Percentiles rank a stretch among this genome's conserved stretches.
Evolutionary conservation across 768 basidiomycete genomes (phyloP).

Genomic region (Suillus spraguei): DNA sequence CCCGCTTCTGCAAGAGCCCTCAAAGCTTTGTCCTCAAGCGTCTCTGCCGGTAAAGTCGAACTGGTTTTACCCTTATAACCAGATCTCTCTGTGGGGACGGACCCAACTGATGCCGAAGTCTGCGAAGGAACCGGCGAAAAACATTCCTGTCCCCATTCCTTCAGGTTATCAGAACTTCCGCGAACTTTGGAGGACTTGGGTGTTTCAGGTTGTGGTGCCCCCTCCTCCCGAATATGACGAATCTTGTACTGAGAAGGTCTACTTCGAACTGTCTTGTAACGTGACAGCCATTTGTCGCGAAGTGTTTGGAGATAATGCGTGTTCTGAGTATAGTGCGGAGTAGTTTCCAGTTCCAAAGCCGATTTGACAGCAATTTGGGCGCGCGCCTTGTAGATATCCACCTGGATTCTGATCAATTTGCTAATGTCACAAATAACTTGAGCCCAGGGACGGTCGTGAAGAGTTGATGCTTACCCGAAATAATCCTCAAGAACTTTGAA

Average conservation of each 20-base stretch:
- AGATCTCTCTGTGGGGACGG: not conserved
- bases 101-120: not conserved
- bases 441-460: not conserved
- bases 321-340: conserved; percentile 43
- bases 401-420: conserved; percentile 26
- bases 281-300: conserved; percentile 27
- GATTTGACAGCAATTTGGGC: conserved; percentile 32
- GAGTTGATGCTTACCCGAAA: conserved; percentile 35
- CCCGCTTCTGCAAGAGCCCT: conserved; percentile 32
- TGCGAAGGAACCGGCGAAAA: not conserved
- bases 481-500: conserved; percentile 38
- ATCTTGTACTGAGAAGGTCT: conserved; percentile 2
- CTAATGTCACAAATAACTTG: conserved; percentile 21
- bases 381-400: conserved; percentile 29
- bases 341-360: conserved; percentile 40
- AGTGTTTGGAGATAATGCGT: conserved; percentile 22
- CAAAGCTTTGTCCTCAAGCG: conserved; percentile 21
- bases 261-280: conserved; percentile 24
- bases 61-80: not conserved
- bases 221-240: conserved; percentile 50
- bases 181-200: conserved; percentile 36
- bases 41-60: not conserved
- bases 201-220: conserved; percentile 43
- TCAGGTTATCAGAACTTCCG: too few relatives aligned
- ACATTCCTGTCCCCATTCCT: not conserved